Evolutionary conservation across 164 flowering plant species (phyloP).

Genomic region (Aristolochia californica): DNA sequence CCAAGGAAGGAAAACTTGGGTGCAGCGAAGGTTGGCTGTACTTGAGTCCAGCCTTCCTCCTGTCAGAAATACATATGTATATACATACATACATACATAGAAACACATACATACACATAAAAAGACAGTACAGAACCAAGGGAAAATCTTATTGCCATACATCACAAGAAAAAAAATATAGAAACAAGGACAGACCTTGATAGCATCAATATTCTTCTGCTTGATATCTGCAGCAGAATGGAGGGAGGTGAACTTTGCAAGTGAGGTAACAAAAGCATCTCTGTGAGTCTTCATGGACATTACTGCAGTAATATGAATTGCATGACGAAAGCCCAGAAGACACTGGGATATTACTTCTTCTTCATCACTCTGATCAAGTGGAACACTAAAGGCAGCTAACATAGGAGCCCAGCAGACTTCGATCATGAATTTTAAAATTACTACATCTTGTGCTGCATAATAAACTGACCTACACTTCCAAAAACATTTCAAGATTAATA

Average conservation of each 20-base stretch:
- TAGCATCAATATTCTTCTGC: conserved; percentile 90
- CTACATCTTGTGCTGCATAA: conserved; percentile 97
- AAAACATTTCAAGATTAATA: not conserved
- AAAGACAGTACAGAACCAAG: too few relatives aligned
- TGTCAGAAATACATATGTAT: too few relatives aligned
- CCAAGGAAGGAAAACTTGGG: too few relatives aligned
- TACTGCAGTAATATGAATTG: conserved; percentile 93
- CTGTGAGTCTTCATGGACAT: conserved; percentile 99
- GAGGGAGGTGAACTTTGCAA: conserved; percentile 94
- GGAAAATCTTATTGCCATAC: too few relatives aligned
- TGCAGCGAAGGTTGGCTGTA: too few relatives aligned
- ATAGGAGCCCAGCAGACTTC: conserved; percentile 99
- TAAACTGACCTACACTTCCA: conserved; percentile 80
- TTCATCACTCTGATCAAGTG: conserved; percentile 97
- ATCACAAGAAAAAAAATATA: too few relatives aligned
- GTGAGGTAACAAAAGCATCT: conserved; percentile 97
- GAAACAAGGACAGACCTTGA: conserved; percentile 44
- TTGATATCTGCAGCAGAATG: conserved; percentile 99
- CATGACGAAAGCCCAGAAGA: conserved; percentile 81
- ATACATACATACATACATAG: too few relatives aligned
- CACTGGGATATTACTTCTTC: conserved; percentile 67
- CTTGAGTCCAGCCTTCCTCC: too few relatives aligned
- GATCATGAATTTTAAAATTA: conserved; percentile 89
- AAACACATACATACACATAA: too few relatives aligned
- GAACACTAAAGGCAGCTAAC: conserved; percentile 99